These are phyloP conservation scores for Brasilioporus rufonigricans DNA, from an alignment of 768 basidiomycete species.

Conservation along the genomic window DNA sequence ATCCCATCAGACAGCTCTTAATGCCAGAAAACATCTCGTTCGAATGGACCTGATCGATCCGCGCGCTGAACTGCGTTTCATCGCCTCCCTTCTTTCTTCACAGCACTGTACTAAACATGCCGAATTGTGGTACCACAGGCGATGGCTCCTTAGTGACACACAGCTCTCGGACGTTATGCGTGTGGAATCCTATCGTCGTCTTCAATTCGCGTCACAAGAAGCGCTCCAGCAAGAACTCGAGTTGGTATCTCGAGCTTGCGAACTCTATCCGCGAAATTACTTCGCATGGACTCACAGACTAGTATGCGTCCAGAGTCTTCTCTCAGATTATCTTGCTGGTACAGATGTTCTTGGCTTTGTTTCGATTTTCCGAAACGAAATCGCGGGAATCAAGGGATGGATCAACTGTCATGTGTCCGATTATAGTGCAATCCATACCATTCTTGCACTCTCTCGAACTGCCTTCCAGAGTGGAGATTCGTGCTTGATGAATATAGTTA, in stretches of 20 bases:
- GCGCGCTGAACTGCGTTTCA: slow-evolving; percentile 46
- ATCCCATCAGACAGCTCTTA: slow-evolving; percentile 66
- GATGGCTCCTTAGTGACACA: slow-evolving; percentile 52
- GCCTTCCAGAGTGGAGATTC: slow-evolving; percentile 5
- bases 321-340: slow-evolving; percentile 18
- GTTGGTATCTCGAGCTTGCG: slow-evolving; percentile 49
- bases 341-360: slow-evolving; percentile 16
- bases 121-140: slow-evolving; percentile 67
- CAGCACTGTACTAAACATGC: slow-evolving; percentile 62
- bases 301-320: slow-evolving; percentile 41
- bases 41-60: slow-evolving; percentile 35
- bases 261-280: slow-evolving; percentile 69
- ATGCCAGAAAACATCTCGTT: slow-evolving; percentile 55
- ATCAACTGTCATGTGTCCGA: slow-evolving; percentile 65
- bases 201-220: slow-evolving; percentile 30
- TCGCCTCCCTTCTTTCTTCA: slow-evolving; percentile 47
- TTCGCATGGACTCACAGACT: slow-evolving; percentile 69
- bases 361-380: slow-evolving; percentile 40
- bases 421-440: slow-evolving; percentile 59
- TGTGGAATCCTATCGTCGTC: not conserved
- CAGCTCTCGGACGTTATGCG: not conserved
- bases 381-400: slow-evolving; percentile 44
- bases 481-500: slow-evolving; percentile 1
- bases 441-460: slow-evolving; percentile 37
- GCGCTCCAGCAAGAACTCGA: slow-evolving; percentile 47